Evolutionary conservation across 805 yeast species (phyloP), one percentile per base, ranked within the genome.

Genomic region (Groenewaldozyma salmanticensis): DNA sequence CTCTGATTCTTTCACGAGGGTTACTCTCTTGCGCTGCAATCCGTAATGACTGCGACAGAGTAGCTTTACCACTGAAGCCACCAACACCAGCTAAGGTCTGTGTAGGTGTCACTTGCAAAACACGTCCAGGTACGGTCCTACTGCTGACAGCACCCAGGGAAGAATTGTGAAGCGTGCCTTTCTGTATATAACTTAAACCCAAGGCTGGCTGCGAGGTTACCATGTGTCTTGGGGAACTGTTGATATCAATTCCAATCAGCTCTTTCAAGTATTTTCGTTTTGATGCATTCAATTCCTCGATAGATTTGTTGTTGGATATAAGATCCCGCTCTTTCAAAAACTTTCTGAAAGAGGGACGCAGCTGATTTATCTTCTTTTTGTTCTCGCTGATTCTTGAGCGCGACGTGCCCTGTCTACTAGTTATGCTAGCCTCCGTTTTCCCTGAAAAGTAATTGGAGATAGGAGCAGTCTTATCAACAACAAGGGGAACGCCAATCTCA

Each of bases 401-500:
- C 7, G 7, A 7, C 13, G 29, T 24, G n/a, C n/a, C n/a, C n/a
- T n/a, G n/a, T n/a, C n/a, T n/a, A n/a, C n/a, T n/a, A n/a, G n/a
- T n/a, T n/a, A n/a, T n/a, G n/a, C n/a, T n/a, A n/a, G n/a, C n/a
- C n/a, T n/a, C n/a, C n/a, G n/a, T n/a, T n/a, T n/a, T n/a, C n/a
- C n/a, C n/a, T n/a, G n/a, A n/a, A 13, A 24, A 24, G 13, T 24
- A 24, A 13, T 24, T 24, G 7, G 29, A 24, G 7, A 24, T 24
- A 9, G 29, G 29, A 7, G 29, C 29, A 7, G 29, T 24, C 11
- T 13, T 24, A 7, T 24, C 29, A n/a, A 45, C 29, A 44, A 38
- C 49, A 32, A 47, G 27, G 4, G 58, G 51, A n/a, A 51, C 52
- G 13, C 59, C 60, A 13, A 57, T 35, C 38, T 53, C 55, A 32